phyloP scores from a whole-genome alignment of 2,329 filamentous ascomycete species.

The Hypocreales sp. region DNA sequence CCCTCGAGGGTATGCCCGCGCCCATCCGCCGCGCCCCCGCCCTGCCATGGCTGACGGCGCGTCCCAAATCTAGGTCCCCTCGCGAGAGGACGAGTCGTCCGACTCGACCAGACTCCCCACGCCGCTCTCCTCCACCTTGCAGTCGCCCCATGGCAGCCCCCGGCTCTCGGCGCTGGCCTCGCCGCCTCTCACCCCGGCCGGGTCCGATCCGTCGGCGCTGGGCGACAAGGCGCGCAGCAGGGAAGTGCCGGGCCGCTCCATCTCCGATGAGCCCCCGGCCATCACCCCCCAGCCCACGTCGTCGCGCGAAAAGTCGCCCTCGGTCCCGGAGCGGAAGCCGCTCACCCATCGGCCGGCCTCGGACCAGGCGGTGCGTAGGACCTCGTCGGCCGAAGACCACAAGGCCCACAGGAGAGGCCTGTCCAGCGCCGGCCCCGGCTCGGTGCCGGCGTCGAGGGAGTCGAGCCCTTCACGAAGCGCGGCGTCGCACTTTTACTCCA shows the following conservation, averaged over 20 bases:
- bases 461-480: conserved; percentile 48
- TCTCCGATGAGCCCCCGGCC: conserved; percentile 24
- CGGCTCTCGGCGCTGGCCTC: conserved; percentile 62
- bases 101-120: conserved; percentile 50
- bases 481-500: conserved; percentile 49
- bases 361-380: conserved; percentile 24
- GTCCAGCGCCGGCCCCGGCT: conserved; percentile 36
- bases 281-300: conserved; percentile 55
- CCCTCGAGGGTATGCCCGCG: conserved; percentile 54
- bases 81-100: conserved; percentile 42
- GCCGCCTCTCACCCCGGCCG: conserved; percentile 77
- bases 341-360: conserved; percentile 27
- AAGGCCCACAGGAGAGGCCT: conserved; percentile 36
- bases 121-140: conserved; percentile 46
- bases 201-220: conserved; percentile 34
- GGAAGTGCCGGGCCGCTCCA: conserved; percentile 21
- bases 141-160: conserved; percentile 54
- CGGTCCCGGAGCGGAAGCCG: conserved; percentile 22
- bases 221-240: conserved; percentile 13
- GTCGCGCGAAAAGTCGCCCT: conserved; percentile 34
- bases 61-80: conserved; percentile 31
- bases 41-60: conserved; percentile 1
- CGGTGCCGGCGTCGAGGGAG: conserved; percentile 43
- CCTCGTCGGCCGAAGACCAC: conserved; percentile 22
- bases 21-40: conserved; percentile 3